Evolutionary conservation across 1,284 basidiomycete genomes (phyloP).

Genomic region (Volvariella volvacea): DNA sequence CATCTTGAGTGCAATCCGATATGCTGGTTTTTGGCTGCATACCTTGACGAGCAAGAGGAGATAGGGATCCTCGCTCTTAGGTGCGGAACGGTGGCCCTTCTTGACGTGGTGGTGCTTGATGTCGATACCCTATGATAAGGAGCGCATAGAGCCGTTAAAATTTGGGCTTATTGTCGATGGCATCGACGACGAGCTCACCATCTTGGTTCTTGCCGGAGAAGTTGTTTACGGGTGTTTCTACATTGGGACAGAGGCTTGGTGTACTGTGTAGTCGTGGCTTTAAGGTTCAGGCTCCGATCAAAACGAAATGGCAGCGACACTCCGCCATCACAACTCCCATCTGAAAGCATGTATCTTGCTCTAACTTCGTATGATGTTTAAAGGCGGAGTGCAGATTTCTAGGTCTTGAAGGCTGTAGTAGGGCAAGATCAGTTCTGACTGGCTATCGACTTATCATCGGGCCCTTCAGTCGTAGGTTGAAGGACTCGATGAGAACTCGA

Average conservation of each 20-base stretch:
- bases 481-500: no score
- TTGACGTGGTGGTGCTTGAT: conserved; percentile 97
- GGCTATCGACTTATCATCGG: no score
- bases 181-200: conserved; percentile 59
- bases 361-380: no score
- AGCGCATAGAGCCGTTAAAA: conserved; percentile 10
- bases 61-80: conserved; percentile 99
- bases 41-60: conserved; percentile 98
- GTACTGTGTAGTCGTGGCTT: conserved; percentile 47
- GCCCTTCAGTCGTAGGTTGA: no score
- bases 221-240: conserved; percentile 32
- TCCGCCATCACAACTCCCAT: conserved; percentile 1
- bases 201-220: conserved; percentile 58
- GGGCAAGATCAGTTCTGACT: no score
- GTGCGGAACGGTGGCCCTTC: conserved; percentile 92
- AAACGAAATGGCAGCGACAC: conserved; percentile 12
- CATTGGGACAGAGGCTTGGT: conserved; percentile 37
- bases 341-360: neutral
- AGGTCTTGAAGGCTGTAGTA: no score
- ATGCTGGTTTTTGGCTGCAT: conserved; percentile 15
- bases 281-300: conserved; percentile 34
- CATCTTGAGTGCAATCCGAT: conserved; percentile 1
- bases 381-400: no score
- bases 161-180: conserved; percentile 14
- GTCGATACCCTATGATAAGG: conserved; percentile 83